Percentiles rank a stretch among this genome's conserved stretches.
Conservation (phyloP, 164 flowering plant genomes). For the Vitis cinerea region DNA sequence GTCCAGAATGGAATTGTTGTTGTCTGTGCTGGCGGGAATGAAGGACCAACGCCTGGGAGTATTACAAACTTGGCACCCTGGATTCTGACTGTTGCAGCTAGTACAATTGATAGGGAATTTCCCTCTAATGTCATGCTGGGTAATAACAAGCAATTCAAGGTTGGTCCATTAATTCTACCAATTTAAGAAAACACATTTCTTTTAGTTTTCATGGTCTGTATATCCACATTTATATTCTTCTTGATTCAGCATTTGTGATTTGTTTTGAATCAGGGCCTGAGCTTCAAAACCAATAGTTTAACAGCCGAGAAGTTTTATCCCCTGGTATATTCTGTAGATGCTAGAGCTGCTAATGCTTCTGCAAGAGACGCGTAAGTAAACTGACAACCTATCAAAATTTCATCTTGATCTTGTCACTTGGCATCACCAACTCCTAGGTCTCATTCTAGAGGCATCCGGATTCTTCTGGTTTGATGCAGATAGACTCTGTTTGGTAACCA, state of each 20-base stretch:
- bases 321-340: not conserved
- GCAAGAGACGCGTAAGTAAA: not conserved
- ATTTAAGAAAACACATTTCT: too few relatives aligned
- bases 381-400: not conserved
- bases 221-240: not conserved
- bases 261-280: not conserved
- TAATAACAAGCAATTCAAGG: not conserved
- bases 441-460: too few relatives aligned
- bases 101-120: too few relatives aligned
- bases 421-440: not conserved
- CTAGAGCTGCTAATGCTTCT: too few relatives aligned
- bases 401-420: not conserved
- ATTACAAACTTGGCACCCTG: slow-evolving; percentile 26
- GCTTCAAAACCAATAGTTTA: not conserved
- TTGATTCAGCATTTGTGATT: not conserved
- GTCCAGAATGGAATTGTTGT: slow-evolving; percentile 23
- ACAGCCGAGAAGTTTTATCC: slow-evolving; percentile 4
- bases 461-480: too few relatives aligned
- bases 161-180: too few relatives aligned
- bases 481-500: too few relatives aligned
- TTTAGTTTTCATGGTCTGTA: too few relatives aligned
- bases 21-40: slow-evolving; percentile 20
- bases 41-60: not conserved
- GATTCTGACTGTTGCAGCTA: slow-evolving; percentile 6
- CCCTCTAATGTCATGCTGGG: too few relatives aligned